Percentiles rank a stretch among this genome's conserved stretches.
Evolutionary conservation across 495 filamentous ascomycete species (phyloP).

Genomic region (Cercophora sp.): DNA sequence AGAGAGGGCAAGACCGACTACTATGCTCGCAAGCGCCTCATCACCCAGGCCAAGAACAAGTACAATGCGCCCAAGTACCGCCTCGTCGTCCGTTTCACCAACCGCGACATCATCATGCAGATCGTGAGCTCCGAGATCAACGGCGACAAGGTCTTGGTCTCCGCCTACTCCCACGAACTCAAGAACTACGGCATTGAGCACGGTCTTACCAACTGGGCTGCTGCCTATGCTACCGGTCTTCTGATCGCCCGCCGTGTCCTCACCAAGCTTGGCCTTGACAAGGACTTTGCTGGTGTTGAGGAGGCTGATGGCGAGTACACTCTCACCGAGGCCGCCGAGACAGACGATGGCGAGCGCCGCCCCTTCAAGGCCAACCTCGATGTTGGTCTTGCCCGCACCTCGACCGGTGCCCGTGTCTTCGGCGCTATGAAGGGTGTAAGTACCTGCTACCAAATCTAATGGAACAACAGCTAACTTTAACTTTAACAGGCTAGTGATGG

Average conservation of each 20-base stretch:
- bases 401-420: slow-evolving; percentile 97
- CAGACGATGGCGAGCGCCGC: slow-evolving; percentile 78
- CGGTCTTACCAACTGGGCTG: slow-evolving; percentile 99
- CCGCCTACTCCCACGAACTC: slow-evolving; percentile 97
- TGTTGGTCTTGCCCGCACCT: slow-evolving; percentile 93
- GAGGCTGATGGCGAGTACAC: slow-evolving; percentile 92
- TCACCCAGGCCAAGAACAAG: slow-evolving; percentile 99
- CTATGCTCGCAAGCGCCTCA: slow-evolving; percentile 98
- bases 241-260: slow-evolving; percentile 94
- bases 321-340: slow-evolving; percentile 87
- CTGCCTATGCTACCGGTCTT: slow-evolving; percentile 93
- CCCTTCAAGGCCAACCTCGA: slow-evolving; percentile 99
- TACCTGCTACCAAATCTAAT: no score
- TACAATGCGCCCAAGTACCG: slow-evolving; percentile 99
- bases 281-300: slow-evolving; percentile 88
- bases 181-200: slow-evolving; percentile 94
- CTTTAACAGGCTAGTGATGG: slow-evolving; percentile 97
- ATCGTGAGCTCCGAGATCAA: slow-evolving; percentile 94
- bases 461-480: no score
- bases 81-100: slow-evolving; percentile 99
- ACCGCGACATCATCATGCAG: slow-evolving; percentile 97
- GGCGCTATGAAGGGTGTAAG: slow-evolving; percentile 99
- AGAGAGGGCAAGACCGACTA: slow-evolving; percentile 98
- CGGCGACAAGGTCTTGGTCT: slow-evolving; percentile 91
- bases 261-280: slow-evolving; percentile 90